Conservation (phyloP, 73 alveolate genomes). For the Breviolum minutum region DNA sequence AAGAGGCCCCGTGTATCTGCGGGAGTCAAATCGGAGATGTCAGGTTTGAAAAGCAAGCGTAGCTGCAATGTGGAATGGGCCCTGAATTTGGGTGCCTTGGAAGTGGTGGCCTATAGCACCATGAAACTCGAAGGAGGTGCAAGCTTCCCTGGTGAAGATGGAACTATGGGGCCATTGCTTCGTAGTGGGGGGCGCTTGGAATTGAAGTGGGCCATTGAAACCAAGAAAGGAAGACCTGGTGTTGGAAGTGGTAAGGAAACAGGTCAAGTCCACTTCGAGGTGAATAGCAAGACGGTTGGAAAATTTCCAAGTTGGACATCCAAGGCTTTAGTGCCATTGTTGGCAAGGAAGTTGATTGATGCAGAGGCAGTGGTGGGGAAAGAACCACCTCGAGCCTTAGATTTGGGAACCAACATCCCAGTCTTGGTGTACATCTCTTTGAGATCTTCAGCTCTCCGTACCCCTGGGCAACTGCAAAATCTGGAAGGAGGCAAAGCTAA, state of each 20-base stretch:
- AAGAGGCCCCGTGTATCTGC: conserved; percentile 12
- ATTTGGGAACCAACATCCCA: conserved; percentile 66
- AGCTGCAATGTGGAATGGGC: conserved; percentile 69
- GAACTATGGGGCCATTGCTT: conserved; percentile 62
- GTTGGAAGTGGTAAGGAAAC: conserved; percentile 55
- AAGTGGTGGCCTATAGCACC: conserved; percentile 61
- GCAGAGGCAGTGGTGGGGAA: conserved; percentile 90
- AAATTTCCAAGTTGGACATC: conserved; percentile 43
- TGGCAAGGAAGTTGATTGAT: conserved; percentile 52
- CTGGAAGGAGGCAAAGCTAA: conserved; percentile 65
- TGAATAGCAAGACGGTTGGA: conserved; percentile 55
- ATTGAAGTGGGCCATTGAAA: conserved; percentile 71
- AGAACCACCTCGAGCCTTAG: conserved; percentile 90
- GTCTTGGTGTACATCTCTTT: conserved; percentile 52
- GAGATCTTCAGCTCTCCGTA: conserved; percentile 78
- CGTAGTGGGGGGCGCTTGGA: conserved; percentile 77
- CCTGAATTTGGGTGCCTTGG: conserved; percentile 58
- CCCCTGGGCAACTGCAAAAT: conserved; percentile 47
- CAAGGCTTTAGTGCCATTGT: conserved; percentile 79
- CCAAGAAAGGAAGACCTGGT: conserved; percentile 57
- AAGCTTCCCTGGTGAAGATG: conserved; percentile 36
- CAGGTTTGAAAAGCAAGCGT: not conserved
- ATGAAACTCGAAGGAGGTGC: conserved; percentile 57
- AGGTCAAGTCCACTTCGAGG: conserved; percentile 64
- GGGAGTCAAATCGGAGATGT: not conserved